Evolutionary conservation across 2,329 filamentous ascomycete genomes (phyloP).

Genomic region (Hymenoscyphus fructigenus): DNA sequence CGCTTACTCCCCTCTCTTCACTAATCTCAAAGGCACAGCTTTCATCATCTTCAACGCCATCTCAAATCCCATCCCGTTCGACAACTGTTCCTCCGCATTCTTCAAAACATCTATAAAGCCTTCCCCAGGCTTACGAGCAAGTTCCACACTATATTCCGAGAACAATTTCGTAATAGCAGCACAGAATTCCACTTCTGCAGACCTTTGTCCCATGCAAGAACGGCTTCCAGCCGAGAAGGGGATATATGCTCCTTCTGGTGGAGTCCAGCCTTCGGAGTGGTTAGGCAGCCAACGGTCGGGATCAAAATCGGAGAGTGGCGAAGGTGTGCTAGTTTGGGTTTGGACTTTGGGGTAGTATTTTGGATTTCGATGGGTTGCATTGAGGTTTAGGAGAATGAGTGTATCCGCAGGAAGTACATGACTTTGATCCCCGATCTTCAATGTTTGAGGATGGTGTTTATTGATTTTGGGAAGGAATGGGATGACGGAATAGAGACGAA

Average conservation of each 20-base stretch:
- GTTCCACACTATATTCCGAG: conserved; percentile 16
- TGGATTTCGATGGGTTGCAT: conserved; percentile 64
- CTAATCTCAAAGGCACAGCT: not conserved
- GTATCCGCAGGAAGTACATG: conserved; percentile 57
- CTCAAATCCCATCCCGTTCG: not conserved
- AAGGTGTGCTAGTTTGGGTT: conserved; percentile 39
- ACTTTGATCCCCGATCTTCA: conserved; percentile 57
- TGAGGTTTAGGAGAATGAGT: conserved; percentile 55
- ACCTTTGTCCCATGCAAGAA: conserved; percentile 38
- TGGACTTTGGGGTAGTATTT: conserved; percentile 62
- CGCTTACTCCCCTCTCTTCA: not conserved
- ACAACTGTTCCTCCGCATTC: not conserved
- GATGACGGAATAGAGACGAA: conserved; percentile 39
- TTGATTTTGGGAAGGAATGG: conserved; percentile 67
- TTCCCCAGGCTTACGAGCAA: conserved; percentile 9
- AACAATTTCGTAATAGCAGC: conserved; percentile 27
- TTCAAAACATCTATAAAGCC: not conserved
- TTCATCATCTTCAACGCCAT: not conserved
- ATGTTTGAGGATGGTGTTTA: conserved; percentile 45
- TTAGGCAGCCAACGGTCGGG: conserved; percentile 33
- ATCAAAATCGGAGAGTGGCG: not conserved
- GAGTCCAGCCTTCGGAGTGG: conserved; percentile 64
- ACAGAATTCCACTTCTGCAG: conserved; percentile 36
- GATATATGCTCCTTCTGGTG: conserved; percentile 54
- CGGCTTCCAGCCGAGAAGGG: conserved; percentile 60